These are phyloP conservation scores for Saitozyma sp. DNA, from an alignment of 768 basidiomycete genomes.

Conservation along the genomic window DNA sequence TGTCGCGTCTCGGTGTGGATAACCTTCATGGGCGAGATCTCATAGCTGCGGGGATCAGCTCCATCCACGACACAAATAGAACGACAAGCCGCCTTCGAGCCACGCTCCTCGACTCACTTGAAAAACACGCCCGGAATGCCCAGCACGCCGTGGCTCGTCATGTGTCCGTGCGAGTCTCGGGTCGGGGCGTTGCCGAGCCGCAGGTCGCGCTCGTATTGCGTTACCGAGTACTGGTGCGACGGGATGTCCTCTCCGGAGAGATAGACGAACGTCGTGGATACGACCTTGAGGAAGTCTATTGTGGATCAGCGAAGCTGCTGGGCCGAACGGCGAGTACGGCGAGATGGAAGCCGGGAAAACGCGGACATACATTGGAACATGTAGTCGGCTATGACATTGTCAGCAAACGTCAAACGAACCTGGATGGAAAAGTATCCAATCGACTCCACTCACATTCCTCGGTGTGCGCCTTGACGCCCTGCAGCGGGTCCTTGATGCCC, in stretches of 20 bases:
- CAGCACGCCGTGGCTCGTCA: slow-evolving; percentile 47
- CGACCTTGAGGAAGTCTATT: slow-evolving; percentile 93
- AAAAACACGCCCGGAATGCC: slow-evolving; percentile 47
- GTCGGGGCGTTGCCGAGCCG: slow-evolving; percentile 58
- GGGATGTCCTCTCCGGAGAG: slow-evolving; percentile 76
- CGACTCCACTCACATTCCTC: slow-evolving; percentile 54
- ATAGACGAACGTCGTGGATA: slow-evolving; percentile 90
- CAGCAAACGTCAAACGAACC: not conserved
- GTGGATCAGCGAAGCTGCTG: slow-evolving; percentile 6
- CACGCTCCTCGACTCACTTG: slow-evolving; percentile 31
- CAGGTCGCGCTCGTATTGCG: slow-evolving; percentile 93
- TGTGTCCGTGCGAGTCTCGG: slow-evolving; percentile 53
- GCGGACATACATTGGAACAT: slow-evolving; percentile 70
- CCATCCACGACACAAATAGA: slow-evolving; percentile 57
- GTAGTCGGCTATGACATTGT: slow-evolving; percentile 58
- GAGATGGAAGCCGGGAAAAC: not conserved
- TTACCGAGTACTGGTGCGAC: slow-evolving; percentile 92
- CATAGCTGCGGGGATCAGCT: slow-evolving; percentile 64
- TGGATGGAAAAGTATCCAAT: no score
- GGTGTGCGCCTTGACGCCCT: slow-evolving; percentile 58
- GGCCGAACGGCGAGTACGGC: not conserved
- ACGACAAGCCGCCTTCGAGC: not conserved
- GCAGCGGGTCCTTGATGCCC: slow-evolving; percentile 76
- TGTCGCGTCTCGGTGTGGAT: slow-evolving; percentile 87
- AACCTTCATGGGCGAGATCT: slow-evolving; percentile 94